These are phyloP conservation scores for Phaeotremella skinneri DNA, from an alignment of 768 basidiomycete species.

Conservation along the genomic window DNA sequence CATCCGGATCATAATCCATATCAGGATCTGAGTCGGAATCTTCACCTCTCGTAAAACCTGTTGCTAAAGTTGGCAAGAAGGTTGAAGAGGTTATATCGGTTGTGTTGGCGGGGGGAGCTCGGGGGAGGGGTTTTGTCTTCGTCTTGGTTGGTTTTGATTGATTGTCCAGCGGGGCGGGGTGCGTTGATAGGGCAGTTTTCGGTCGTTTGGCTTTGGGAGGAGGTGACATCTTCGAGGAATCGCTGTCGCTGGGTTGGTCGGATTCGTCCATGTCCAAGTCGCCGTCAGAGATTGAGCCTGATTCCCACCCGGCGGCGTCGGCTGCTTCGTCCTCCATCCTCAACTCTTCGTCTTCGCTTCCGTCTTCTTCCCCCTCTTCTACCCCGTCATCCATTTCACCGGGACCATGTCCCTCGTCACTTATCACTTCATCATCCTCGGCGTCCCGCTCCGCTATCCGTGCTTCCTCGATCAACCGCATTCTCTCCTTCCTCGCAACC, in stretches of 20 bases:
- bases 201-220: constrained; percentile 7
- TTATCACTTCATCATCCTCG: constrained; percentile 6
- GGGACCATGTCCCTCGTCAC: constrained; percentile 2
- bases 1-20: constrained; percentile 62
- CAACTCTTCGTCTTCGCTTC: background rate
- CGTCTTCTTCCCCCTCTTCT: constrained; percentile 12
- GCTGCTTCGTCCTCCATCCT: constrained; percentile 21
- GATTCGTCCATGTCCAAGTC: constrained; percentile 4
- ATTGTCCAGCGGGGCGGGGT: no score
- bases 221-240: constrained; percentile 23
- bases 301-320: constrained; percentile 52
- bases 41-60: constrained; percentile 77
- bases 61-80: constrained; percentile 84
- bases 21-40: constrained; percentile 69
- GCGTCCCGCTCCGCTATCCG: background rate
- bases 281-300: constrained; percentile 53
- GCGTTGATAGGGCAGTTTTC: constrained; percentile 9
- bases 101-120: constrained; percentile 27
- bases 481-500: constrained; percentile 44
- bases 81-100: constrained; percentile 56
- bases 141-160: constrained; percentile 7
- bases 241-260: constrained; percentile 24
- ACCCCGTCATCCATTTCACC: background rate
- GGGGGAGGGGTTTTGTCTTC: constrained; percentile 8
- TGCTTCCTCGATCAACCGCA: background rate